Base-by-base conservation (phyloP, 1,284 basidiomycete genomes). In the Malassezia vespertilionis region DNA sequence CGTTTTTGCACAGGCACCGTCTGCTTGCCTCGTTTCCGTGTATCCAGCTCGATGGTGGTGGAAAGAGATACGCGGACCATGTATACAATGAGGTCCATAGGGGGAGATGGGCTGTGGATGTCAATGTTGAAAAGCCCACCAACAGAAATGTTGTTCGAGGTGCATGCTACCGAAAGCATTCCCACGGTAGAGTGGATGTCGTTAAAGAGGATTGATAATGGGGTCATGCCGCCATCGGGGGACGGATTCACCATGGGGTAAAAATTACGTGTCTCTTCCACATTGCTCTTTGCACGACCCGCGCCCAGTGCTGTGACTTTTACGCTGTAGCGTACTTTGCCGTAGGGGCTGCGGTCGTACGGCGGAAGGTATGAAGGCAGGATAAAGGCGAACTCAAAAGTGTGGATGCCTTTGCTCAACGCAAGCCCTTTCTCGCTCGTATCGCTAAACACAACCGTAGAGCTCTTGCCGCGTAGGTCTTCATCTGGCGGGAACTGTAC, bases 321-420 rank as follows among this genome's bases (percentile, higher is more conserved):
- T 55, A 70, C 60, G 39, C 59, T 53, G 51, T 67, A 70, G n/a
- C 66, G 49, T 2, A 67, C 61, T 12, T 65, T 39, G 23, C 67
- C 67, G 23, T 58, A 69, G 4, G 65, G 60, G 6, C 59, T 64
- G 20, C 67, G 58, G 38, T 69, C 65, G 52, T 70, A 70, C 3
- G 66, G 64, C 11, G 67, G 60, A 15, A 58, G 54, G 40, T 67
- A 60, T 27, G 65, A 57, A 1, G 64, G 64, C 14, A 70, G 54
- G 43, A 69, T 70, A 31, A 70, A 70, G 9, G 67, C 65, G 36
- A 68, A 70, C 27, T 70, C 67, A 28, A 70, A 70, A n/a, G 64
- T 64, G 40, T 70, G 67, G 3, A 70, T 64, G n/a, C 67, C 67
- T 30, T 66, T 69, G 15, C 53, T 54, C 23, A 70, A 52, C 24